A percentile compares a stretch with the other conserved stretches of the same genome.
Evolutionary conservation across 768 basidiomycete genomes (phyloP).

Genomic region (Leccinum disarticulatum): DNA sequence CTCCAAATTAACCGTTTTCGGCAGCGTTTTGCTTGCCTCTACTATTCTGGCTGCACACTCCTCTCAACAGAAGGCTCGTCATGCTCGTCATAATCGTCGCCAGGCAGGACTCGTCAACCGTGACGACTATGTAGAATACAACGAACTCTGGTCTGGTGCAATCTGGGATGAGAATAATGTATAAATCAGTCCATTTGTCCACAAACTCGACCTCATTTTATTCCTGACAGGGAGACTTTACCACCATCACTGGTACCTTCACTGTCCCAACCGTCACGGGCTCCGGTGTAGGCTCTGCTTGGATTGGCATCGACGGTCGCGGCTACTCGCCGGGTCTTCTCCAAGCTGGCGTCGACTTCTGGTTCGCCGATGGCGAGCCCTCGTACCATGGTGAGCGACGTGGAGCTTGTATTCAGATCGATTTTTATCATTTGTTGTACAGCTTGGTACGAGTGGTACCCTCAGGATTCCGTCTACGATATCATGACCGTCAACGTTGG

Average conservation of each 20-base stretch:
- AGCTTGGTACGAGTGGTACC: constrained; percentile 28
- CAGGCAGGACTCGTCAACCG: constrained; percentile 13
- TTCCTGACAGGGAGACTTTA: constrained; percentile 10
- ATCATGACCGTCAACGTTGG: constrained; percentile 15
- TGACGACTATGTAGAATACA: constrained; percentile 12
- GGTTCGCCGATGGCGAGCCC: neutral
- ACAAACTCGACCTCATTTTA: neutral
- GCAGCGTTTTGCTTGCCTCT: constrained; percentile 21
- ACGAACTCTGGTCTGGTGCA: constrained; percentile 23
- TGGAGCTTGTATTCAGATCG: neutral
- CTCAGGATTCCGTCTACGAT: constrained; percentile 14
- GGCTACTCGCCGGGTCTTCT: constrained; percentile 9
- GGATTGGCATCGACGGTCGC: constrained; percentile 19
- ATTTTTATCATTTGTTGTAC: neutral
- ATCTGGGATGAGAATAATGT: constrained; percentile 10
- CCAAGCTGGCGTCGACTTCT: constrained; percentile 17
- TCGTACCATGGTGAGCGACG: constrained; percentile 9
- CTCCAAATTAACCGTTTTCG: constrained; percentile 16
- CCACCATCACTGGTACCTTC: constrained; percentile 11
- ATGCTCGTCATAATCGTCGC: constrained; percentile 13
- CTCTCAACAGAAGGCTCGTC: constrained; percentile 13
- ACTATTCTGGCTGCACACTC: constrained; percentile 16
- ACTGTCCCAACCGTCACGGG: constrained; percentile 8
- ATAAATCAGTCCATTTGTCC: neutral
- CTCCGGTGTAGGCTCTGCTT: constrained; percentile 2